Percentiles rank a stretch among this genome's conserved stretches.
Evolutionary conservation across 2,329 filamentous ascomycete genomes (phyloP).

Genomic region (Pseudopithomyces maydicus): DNA sequence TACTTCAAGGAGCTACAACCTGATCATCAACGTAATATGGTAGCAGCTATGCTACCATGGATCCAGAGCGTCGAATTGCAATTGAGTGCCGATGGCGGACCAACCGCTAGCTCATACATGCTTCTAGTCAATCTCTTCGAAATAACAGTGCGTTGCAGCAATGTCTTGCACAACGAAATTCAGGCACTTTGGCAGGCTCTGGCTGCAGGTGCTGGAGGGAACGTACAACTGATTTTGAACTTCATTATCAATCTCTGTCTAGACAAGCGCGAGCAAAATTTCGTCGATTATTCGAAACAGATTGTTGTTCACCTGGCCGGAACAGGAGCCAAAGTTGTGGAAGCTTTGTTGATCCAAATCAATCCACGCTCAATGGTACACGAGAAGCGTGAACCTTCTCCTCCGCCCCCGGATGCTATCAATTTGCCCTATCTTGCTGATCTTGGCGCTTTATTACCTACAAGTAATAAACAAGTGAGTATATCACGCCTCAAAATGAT

Average conservation of each 20-base stretch:
- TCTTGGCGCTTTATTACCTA: constrained; percentile 31
- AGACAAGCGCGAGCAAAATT: constrained; percentile 94
- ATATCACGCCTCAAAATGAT: background rate
- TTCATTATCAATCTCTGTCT: constrained; percentile 95
- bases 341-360: constrained; percentile 90
- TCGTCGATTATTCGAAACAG: constrained; percentile 97
- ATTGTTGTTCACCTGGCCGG: constrained; percentile 96
- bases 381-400: constrained; percentile 65
- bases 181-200: constrained; percentile 97
- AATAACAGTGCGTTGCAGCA: constrained; percentile 91
- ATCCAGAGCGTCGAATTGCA: constrained; percentile 93
- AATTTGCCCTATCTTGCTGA: constrained; percentile 85
- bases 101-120: constrained; percentile 91
- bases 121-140: constrained; percentile 93
- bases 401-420: constrained; percentile 71
- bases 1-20: constrained; percentile 89
- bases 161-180: constrained; percentile 90
- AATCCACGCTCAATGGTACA: constrained; percentile 97
- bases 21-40: constrained; percentile 87
- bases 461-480: constrained; percentile 38
- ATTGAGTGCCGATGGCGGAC: constrained; percentile 87
- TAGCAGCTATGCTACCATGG: constrained; percentile 94
- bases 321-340: constrained; percentile 88
- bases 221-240: constrained; percentile 91
- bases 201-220: constrained; percentile 89